Evolutionary conservation across 2,329 filamentous ascomycete genomes (phyloP), one percentile per base, ranked within the genome.

Genomic region (Microcyclosporella mali): DNA sequence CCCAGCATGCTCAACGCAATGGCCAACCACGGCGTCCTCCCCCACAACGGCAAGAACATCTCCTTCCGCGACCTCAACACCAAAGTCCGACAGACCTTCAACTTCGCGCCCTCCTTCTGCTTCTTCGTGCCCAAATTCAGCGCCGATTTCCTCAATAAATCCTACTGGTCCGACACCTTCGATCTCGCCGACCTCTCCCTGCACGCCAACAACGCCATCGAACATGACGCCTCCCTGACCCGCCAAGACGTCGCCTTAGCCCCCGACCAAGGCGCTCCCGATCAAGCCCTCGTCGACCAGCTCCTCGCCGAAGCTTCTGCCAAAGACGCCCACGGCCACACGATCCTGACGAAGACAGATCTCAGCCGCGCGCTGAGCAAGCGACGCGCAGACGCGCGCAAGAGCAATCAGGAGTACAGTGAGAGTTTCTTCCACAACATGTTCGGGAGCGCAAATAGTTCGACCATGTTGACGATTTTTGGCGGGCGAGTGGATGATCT

Each of bases 401-500:
- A 50, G 34, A 60, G 60, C 21, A 69, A 68, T 38, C 51, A 59
- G 19, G 51, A 57, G 1, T 69, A 68, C 44, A 49, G 52, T 3
- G 52, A 55, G 37, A 49, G 43, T 30, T 52, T 53, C 42, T 56
- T 56, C 39, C 65, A 68, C 41, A 68, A 68, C 42, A 57, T 63
- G 42, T 69, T 69, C 45, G 66, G 66, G n/a, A 64, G 60, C 41
- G 60, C 66, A 18, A 56, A 56, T 52, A 67, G 65, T 7, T 65
- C 64, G 1, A 68, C 65, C 15, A 69, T 68, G 66, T 56, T 69
- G 31, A 68, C 65, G 0, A 61, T 69, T 25, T 69, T 68, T 30
- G 66, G 60, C 33, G 66, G 66, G 14, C 51, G 52, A 1, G 55
- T 68, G 25, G 50, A 62, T 19, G 66, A 69, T 43, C 52, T 69